Base-by-base conservation (phyloP, 1,284 basidiomycete genomes). In the Polyporus tsugae region DNA sequence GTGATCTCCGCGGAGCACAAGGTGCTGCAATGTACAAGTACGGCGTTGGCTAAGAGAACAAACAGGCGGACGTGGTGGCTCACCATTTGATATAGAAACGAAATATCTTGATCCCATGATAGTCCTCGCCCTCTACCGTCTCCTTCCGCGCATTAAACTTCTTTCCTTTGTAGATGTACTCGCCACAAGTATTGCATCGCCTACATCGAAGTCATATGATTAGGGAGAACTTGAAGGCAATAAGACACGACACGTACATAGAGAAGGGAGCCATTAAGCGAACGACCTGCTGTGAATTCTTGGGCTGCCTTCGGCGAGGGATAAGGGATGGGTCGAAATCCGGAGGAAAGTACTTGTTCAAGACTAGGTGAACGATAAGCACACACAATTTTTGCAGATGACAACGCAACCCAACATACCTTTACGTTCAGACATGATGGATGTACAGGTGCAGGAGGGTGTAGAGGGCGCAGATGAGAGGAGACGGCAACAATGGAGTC, bases 61-160 rank as follows among this genome's bases (percentile, higher is more conserved):
- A n/a, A 36, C 38, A 19, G 35, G 36, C 6, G 22, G n/a, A 9
- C 19, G 62, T 35, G 42, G 33, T 17, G 29, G 78, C 87, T 65
- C 62, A 89, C 91, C 92, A 94, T 82, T 94, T 93, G 75, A 94
- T 94, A 76, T 93, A 94, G 79, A 94, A 94, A 42, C 93, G 84
- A 79, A 94, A 95, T 70, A 97, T 97, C 81, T 98, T 98, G 85
- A 99, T 98, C 15, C 97, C 97, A 83, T 95, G 96, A 78, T 99
- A 99, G 75, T 97, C 95, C 79, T 99, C 96, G 0, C 95, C 96
- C 7, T 95, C 91, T 17, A 98, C 98, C 0, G 96, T 98, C 84
- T 99, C 98, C 79, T 99, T 99, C 62, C 97, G 88, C 2, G 98
- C 98, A 75, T 99, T 99, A 86, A 99, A 99, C 82, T 99, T 99